These are phyloP conservation scores for Boletus mariae DNA, from an alignment of 1,284 basidiomycete species.

Conservation along the genomic window DNA sequence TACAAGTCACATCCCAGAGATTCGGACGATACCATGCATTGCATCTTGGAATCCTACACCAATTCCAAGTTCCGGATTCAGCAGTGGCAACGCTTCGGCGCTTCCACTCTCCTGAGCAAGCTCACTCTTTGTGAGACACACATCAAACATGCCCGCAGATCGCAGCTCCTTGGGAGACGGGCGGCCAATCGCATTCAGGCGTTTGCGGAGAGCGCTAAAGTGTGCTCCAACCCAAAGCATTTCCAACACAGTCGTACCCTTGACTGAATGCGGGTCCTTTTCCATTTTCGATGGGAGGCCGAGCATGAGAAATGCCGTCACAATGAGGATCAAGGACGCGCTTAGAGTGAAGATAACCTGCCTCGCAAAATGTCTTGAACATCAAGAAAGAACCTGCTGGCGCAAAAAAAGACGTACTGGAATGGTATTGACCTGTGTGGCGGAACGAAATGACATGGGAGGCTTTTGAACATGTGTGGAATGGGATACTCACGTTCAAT, in stretches of 20 bases:
- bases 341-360: neutral
- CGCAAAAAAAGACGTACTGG: neutral
- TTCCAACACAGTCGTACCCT: neutral
- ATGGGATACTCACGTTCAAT: neutral
- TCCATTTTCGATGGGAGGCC: neutral
- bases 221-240: slow-evolving; percentile 2
- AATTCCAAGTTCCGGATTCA: too few relatives aligned
- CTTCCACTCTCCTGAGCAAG: neutral
- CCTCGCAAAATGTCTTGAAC: neutral
- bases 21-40: neutral
- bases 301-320: neutral
- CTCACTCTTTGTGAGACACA: neutral
- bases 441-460: neutral
- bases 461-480: too few relatives aligned
- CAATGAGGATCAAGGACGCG: neutral
- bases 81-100: neutral
- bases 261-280: neutral
- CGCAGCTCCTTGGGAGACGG: neutral
- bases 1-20: neutral
- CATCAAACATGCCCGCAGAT: neutral
- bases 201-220: neutral
- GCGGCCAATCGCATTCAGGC: neutral
- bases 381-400: neutral
- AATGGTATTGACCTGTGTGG: neutral
- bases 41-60: neutral